phyloP scores from a whole-genome alignment of 192 early-diverging fungal genomes.

The Backusella tuberculispora region DNA sequence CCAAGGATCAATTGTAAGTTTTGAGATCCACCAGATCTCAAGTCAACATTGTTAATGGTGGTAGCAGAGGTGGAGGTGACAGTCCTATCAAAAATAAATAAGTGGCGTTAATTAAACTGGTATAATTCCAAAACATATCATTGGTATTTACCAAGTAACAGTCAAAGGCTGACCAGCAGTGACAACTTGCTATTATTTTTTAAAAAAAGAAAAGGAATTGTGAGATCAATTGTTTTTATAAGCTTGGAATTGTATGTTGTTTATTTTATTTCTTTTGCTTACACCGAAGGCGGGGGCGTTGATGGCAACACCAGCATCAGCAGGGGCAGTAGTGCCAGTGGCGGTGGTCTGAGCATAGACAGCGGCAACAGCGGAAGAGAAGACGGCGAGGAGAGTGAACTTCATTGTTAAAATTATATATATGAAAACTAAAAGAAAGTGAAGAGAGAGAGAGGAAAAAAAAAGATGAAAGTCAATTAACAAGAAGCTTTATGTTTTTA shows the following conservation, averaged over 20 bases:
- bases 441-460: background rate
- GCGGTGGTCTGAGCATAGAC: conserved; percentile 8
- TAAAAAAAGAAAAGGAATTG: conserved; percentile 18
- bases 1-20: conserved; percentile 5
- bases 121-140: background rate
- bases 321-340: background rate
- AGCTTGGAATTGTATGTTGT: background rate
- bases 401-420: conserved; percentile 23
- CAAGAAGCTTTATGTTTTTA: conserved; percentile 9
- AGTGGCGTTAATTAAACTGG: background rate
- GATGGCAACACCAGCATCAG: conserved; percentile 23
- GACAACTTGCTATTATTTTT: conserved; percentile 18
- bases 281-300: conserved; percentile 8
- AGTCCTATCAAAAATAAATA: background rate
- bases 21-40: conserved; percentile 26
- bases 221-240: background rate
- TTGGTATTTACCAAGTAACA: conserved; percentile 15
- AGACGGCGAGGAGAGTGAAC: conserved; percentile 18
- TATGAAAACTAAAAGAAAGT: background rate
- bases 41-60: conserved; percentile 22
- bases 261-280: conserved; percentile 8
- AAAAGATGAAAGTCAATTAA: background rate
- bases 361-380: conserved; percentile 14
- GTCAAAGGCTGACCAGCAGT: conserved; percentile 19
- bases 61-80: conserved; percentile 8